These are phyloP conservation scores for Schizophyllum amplum DNA, from an alignment of 1,284 basidiomycete species.

Conservation along the genomic window DNA sequence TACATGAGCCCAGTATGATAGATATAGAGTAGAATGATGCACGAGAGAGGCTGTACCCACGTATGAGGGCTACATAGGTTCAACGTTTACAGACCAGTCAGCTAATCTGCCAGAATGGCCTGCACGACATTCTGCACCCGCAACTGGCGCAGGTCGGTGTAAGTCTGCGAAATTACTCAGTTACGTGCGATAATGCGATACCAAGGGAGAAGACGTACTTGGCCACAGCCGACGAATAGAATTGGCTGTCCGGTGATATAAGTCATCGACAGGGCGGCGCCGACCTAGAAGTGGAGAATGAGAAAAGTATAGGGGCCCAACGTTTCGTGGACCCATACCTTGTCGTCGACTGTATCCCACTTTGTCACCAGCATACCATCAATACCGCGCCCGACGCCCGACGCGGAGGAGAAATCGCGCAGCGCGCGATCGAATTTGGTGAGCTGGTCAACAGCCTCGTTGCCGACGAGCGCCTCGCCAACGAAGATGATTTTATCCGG, in stretches of 20 bases:
- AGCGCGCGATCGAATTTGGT: slow-evolving; percentile 91
- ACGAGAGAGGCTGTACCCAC: too few relatives aligned
- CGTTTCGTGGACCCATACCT: slow-evolving; percentile 52
- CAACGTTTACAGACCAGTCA: too few relatives aligned
- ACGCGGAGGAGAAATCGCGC: slow-evolving; percentile 77
- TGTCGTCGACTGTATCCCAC: slow-evolving; percentile 95
- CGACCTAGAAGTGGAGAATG: too few relatives aligned
- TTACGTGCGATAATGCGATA: slow-evolving; percentile 7
- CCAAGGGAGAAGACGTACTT: slow-evolving; percentile 43
- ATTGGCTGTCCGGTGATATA: slow-evolving; percentile 97
- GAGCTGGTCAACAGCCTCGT: slow-evolving; percentile 94
- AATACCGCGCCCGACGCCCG: slow-evolving; percentile 71
- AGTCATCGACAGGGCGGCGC: slow-evolving; percentile 94
- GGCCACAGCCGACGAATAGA: slow-evolving; percentile 92
- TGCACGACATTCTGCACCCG: slow-evolving; percentile 90
- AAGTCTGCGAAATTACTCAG: slow-evolving; percentile 53
- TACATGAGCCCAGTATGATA: too few relatives aligned
- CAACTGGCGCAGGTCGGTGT: slow-evolving; percentile 86
- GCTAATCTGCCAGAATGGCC: slow-evolving; percentile 73
- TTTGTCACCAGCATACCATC: slow-evolving; percentile 97
- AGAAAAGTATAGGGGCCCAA: too few relatives aligned
- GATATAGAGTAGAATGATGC: not conserved
- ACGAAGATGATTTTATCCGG: slow-evolving; percentile 97
- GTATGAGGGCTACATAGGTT: too few relatives aligned
- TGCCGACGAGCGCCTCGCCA: slow-evolving; percentile 92